A percentile compares a stretch with the other conserved stretches of the same genome.
phyloP scores from a whole-genome alignment of 2,329 filamentous ascomycete species.

The Calonectria naviculata region DNA sequence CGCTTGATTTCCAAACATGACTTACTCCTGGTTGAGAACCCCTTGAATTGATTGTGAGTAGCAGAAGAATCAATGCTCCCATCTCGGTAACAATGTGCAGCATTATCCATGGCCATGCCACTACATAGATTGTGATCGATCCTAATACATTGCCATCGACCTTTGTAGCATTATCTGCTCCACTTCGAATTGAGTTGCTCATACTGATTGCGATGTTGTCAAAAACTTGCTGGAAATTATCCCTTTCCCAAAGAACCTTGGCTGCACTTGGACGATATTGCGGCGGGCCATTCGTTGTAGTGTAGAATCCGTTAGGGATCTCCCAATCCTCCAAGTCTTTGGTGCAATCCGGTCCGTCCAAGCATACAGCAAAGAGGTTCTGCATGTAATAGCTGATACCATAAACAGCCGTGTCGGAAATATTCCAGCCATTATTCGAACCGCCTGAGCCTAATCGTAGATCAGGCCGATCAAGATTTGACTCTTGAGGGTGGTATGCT shows the following conservation, averaged over 20 bases:
- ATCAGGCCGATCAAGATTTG: conserved; percentile 1
- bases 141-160: neutral
- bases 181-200: conserved; percentile 23
- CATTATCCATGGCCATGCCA: conserved; percentile 25
- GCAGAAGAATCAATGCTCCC: conserved; percentile 6
- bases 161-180: neutral
- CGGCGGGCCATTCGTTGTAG: too few species aligned
- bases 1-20: conserved; percentile 26
- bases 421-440: conserved; percentile 9
- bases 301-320: conserved; percentile 22
- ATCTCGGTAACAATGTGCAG: conserved; percentile 19
- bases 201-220: conserved; percentile 25
- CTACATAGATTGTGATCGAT: conserved; percentile 18
- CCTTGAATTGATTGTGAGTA: conserved; percentile 2
- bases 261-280: conserved; percentile 15
- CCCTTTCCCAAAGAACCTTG: conserved; percentile 17
- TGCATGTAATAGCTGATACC: conserved; percentile 29
- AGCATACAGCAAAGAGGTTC: conserved; percentile 20
- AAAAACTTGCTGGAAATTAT: conserved; percentile 8
- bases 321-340: conserved; percentile 15
- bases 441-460: neutral
- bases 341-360: conserved; percentile 17
- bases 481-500: conserved; percentile 17
- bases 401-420: conserved; percentile 18
- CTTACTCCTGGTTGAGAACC: neutral